phyloP scores from a whole-genome alignment of 169 alveolate genomes.

The Plasmodium inui region DNA sequence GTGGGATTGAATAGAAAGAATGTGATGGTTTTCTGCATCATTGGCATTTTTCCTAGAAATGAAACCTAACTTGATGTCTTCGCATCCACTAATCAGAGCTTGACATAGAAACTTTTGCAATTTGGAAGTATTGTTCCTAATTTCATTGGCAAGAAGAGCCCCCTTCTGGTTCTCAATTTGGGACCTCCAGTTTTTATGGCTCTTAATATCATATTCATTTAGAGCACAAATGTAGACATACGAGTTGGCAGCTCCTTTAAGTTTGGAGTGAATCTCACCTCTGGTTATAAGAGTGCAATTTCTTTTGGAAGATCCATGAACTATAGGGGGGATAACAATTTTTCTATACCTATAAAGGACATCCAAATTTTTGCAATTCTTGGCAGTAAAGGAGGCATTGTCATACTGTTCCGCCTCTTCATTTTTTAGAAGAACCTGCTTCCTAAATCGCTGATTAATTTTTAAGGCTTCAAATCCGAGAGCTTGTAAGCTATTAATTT shows the following conservation, averaged over 20 bases:
- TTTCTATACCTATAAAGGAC: slow-evolving; percentile 90
- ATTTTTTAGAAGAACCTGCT: slow-evolving; percentile 85
- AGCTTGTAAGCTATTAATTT: slow-evolving; percentile 90
- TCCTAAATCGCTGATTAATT: slow-evolving; percentile 90
- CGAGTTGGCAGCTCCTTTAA: slow-evolving; percentile 78
- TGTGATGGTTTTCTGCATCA: slow-evolving; percentile 89
- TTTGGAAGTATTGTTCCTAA: slow-evolving; percentile 90
- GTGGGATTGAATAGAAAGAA: slow-evolving; percentile 89
- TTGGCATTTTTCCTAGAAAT: slow-evolving; percentile 88
- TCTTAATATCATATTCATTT: slow-evolving; percentile 88
- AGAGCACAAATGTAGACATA: slow-evolving; percentile 88
- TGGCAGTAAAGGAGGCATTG: slow-evolving; percentile 84
- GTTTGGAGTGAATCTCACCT: slow-evolving; percentile 87
- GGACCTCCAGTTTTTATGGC: slow-evolving; percentile 89
- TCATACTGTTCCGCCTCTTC: slow-evolving; percentile 82
- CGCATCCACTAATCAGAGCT: slow-evolving; percentile 92
- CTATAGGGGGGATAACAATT: slow-evolving; percentile 86
- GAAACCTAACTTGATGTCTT: slow-evolving; percentile 89
- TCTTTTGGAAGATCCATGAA: slow-evolving; percentile 77
- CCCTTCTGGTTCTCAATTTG: slow-evolving; percentile 92
- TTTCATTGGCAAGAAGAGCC: slow-evolving; percentile 90
- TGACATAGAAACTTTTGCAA: slow-evolving; percentile 91
- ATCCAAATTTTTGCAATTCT: slow-evolving; percentile 85
- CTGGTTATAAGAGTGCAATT: slow-evolving; percentile 81
- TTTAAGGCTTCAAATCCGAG: slow-evolving; percentile 92